Conservation (phyloP, 805 yeast genomes). For the Kregervanrija fluxuum region DNA sequence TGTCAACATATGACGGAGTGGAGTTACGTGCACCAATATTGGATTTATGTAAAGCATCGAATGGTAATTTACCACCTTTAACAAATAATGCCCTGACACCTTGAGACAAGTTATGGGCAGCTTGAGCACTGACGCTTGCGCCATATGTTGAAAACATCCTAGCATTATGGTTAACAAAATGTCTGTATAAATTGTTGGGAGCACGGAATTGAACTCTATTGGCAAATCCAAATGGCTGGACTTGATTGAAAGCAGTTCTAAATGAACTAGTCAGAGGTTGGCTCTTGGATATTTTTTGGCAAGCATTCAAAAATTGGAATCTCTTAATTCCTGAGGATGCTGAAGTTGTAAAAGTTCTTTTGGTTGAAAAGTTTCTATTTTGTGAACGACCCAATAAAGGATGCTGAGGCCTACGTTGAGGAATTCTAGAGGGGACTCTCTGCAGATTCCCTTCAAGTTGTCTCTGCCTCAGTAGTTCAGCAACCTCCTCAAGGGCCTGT, state of each 20-base stretch:
- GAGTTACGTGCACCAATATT: constrained; percentile 16
- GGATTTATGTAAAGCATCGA: constrained; percentile 10
- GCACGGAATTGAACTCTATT: constrained; percentile 11
- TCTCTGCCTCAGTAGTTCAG: constrained; percentile 27
- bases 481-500: constrained; percentile 41
- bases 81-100: constrained; percentile 33
- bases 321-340: background rate
- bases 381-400: constrained; percentile 16
- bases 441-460: constrained; percentile 26
- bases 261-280: constrained; percentile 9
- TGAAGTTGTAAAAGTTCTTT: constrained; percentile 1
- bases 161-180: constrained; percentile 29
- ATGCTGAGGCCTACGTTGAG: constrained; percentile 10
- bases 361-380: constrained; percentile 23
- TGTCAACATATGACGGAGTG: constrained; percentile 22
- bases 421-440: constrained; percentile 33
- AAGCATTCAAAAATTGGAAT: background rate
- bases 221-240: constrained; percentile 22
- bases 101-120: constrained; percentile 49
- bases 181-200: constrained; percentile 26
- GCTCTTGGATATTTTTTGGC: constrained; percentile 1
- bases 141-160: constrained; percentile 35
- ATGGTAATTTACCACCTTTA: constrained; percentile 27
- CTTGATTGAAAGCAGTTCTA: constrained; percentile 17
- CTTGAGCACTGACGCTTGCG: constrained; percentile 40